Evolutionary conservation across 2,329 filamentous ascomycete genomes (phyloP), one percentile per base, ranked within the genome.

Genomic region (Trichoderma sp.): DNA sequence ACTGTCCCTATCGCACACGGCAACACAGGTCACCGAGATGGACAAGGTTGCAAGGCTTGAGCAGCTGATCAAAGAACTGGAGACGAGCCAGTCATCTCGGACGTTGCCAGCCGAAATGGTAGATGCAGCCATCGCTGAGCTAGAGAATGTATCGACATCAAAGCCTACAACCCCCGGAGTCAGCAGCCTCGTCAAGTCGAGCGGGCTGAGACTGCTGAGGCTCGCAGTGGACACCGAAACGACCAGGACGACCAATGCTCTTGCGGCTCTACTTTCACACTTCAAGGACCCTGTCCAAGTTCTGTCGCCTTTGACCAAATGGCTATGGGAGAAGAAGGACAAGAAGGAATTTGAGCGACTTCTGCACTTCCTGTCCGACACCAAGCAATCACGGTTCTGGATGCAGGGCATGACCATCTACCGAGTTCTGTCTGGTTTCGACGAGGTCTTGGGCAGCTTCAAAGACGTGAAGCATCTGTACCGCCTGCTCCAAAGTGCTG

Each of bases 401-500:
- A 63, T 51, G 51, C 51, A 58, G 7, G 70, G 68, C n/a, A 63
- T 68, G 60, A 45, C 63, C 2, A n/a, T 70, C 15, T 63, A 62
- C 44, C 56, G 63, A 26, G 45, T 71, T 4, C 67, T 72, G 28
- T 39, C 24, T 21, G 56, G 63, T 19, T 57, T 67, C 14, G 55
- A 45, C 3, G 63, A 52, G 26, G 12, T 21, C 9, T 44, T 63
- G 21, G 50, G 41, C 7, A 45, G 19, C 19, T 71, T 69, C 21
- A 34, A 55, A 2, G 34, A 66, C 26, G 70, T 71, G 45, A 74
- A 72, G 50, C 62, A 69, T 7, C 67, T 76, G 21, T 75, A 77
- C 47, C 41, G 41, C 1, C 55, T 73, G 12, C 64, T 76, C n/a
- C 72, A 72, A 52, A 68, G 70, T 60, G 70, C 71, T 10, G 74